Evolutionary conservation across 2,329 filamentous ascomycete species (phyloP).

Genomic region (Venturia oleaginea): DNA sequence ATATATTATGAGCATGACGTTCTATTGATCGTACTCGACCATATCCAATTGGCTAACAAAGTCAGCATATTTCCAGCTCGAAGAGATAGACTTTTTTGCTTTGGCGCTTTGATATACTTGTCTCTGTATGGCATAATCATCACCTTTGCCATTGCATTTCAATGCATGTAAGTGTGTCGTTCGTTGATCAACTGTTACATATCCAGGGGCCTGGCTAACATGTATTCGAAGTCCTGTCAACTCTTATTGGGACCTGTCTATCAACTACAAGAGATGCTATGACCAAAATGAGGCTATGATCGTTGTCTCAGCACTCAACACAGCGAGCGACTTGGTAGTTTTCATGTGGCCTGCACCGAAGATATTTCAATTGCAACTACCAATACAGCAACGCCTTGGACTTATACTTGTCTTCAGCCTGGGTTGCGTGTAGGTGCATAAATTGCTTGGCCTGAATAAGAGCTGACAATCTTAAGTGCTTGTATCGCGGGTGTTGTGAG

Average conservation of each 20-base stretch:
- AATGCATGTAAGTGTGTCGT: background rate
- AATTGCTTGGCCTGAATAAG: background rate
- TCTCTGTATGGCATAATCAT: background rate
- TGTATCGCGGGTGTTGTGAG: background rate
- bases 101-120: background rate
- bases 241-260: background rate
- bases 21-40: background rate
- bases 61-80: background rate
- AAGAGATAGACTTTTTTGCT: background rate
- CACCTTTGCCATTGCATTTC: background rate
- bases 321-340: background rate
- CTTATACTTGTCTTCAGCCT: background rate
- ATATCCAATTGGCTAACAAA: background rate
- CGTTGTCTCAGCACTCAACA: background rate
- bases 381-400: background rate
- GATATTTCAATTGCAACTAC: background rate
- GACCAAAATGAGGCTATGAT: background rate
- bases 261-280: background rate
- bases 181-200: background rate
- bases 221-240: background rate
- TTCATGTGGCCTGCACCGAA: conserved; percentile 3
- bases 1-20: background rate
- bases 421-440: background rate
- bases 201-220: background rate
- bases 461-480: background rate